Evolutionary conservation across 345 rosid genomes (phyloP), one percentile per base, ranked within the genome.

Genomic region (Stellera chamaejasme): DNA sequence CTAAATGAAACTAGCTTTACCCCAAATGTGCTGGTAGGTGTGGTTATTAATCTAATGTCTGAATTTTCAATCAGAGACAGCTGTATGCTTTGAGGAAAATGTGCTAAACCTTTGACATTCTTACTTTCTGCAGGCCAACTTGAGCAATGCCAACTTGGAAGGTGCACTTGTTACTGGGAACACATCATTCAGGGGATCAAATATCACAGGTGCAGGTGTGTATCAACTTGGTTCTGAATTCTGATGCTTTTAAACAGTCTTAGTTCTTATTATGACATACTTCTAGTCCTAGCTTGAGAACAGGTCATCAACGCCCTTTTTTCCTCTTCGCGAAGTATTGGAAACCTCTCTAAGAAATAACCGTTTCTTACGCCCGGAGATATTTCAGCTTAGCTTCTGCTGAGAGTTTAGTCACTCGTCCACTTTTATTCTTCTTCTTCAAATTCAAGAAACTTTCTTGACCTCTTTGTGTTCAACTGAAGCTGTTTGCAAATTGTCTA

Each of bases 161-260:
- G 98, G 98, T 61, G 95, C 95, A 4, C 75, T 79, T 62, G 80
- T 79, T 60, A 88, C 97, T 3, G 96, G 98, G 53, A 92, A 92
- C 71, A 84, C 97, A n/a, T 88, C 98, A 48, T 88, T 92, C 67
- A 86, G n/a, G 67, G 97, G 94, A 69, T 84, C 98, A 62, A 86
- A 69, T 45, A 82, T 92, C 58, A 76, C 75, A 1, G 98, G 97
- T 60, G 98, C 97, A 13, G 97, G 97, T 86, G 69, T 62, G 69
- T 50, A 11, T 42, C 41, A 16, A 14, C 23, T 1, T 6, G 51
- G 44, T 43, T 50, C 25, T 3, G 57, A 48, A 42, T 43, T 50
- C 25, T 3, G 57, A 48, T 14, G 55, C 19, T 61, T 43, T 51
- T 11, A 16, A 13, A 2, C 9, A 27, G 23, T 19, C 41, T 13